phyloP scores from a whole-genome alignment of 371 early-diverging fungal genomes.

The Apophysomyces trapeziformis region DNA sequence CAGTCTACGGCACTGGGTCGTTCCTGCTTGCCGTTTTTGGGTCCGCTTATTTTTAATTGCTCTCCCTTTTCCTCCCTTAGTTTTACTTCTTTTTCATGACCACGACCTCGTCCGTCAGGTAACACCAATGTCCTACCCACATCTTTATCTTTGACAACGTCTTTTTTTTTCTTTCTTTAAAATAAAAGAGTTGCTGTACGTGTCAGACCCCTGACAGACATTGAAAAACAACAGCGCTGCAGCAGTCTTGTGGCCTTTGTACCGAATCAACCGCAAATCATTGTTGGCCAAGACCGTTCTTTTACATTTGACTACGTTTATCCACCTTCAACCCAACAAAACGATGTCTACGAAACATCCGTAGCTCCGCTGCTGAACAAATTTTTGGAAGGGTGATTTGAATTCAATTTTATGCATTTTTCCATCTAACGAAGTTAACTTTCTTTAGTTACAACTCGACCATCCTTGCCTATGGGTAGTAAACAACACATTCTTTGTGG shows the following conservation, averaged over 20 bases:
- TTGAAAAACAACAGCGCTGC: slow-evolving; percentile 69
- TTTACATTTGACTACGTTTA: slow-evolving; percentile 92
- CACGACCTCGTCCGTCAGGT: slow-evolving; percentile 29
- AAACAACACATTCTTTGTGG: slow-evolving; percentile 15
- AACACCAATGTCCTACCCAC: slow-evolving; percentile 9
- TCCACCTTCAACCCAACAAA: slow-evolving; percentile 71
- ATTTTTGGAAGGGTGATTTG: slow-evolving; percentile 84
- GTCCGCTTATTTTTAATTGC: slow-evolving; percentile 4
- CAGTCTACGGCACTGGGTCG: background rate
- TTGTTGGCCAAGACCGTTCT: slow-evolving; percentile 62
- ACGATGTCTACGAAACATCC: slow-evolving; percentile 68
- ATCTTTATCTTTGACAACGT: background rate
- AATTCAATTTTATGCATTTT: slow-evolving; percentile 4
- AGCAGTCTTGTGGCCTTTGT: slow-evolving; percentile 64
- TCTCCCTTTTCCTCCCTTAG: slow-evolving; percentile 13
- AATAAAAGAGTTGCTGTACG: slow-evolving; percentile 31
- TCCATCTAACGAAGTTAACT: slow-evolving; percentile 7
- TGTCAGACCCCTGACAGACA: slow-evolving; percentile 58
- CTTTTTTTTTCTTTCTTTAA: background rate
- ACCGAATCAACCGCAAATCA: slow-evolving; percentile 64
- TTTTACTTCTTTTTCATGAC: slow-evolving; percentile 14
- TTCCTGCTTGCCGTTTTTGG: slow-evolving; percentile 5
- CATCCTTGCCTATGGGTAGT: slow-evolving; percentile 94
- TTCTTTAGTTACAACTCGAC: slow-evolving; percentile 74
- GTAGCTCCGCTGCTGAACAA: slow-evolving; percentile 77